Conservation (phyloP, 768 basidiomycete species). For the Pleurotus citrinopileatus region DNA sequence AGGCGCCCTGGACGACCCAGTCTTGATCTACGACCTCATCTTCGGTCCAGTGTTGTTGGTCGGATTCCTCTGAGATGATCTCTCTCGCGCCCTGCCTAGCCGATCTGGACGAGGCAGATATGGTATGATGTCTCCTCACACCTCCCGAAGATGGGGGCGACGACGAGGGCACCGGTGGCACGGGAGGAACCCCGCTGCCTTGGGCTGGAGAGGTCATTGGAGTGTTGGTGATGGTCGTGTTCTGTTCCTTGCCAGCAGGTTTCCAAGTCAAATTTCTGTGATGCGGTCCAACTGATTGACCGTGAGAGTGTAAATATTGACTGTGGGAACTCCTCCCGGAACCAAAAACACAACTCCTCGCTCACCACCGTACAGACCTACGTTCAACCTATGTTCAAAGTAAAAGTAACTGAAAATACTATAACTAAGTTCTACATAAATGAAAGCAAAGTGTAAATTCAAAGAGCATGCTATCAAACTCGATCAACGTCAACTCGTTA, state of each 20-base stretch:
- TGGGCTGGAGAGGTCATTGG: conserved; percentile 32
- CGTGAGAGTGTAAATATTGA: neutral
- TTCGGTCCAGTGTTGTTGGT: conserved; percentile 59
- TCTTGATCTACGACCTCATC: conserved; percentile 79
- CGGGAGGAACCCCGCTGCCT: conserved; percentile 22
- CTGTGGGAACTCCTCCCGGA: neutral
- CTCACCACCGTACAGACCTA: too few relatives aligned
- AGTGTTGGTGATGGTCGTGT: conserved; percentile 13
- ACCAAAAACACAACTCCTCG: too few relatives aligned
- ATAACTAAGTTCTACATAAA: neutral
- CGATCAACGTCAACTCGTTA: too few relatives aligned
- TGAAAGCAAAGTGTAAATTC: neutral
- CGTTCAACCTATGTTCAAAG: too few relatives aligned
- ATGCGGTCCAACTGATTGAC: neutral
- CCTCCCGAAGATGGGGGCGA: conserved; percentile 40
- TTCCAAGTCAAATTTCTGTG: conserved; percentile 2
- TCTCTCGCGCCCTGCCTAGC: conserved; percentile 60
- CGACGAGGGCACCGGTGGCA: conserved; percentile 37
- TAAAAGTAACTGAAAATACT: neutral
- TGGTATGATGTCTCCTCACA: conserved; percentile 83
- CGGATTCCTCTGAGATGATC: conserved; percentile 64
- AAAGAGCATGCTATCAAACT: too few relatives aligned
- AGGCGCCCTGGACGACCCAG: conserved; percentile 65
- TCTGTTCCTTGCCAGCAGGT: conserved; percentile 5
- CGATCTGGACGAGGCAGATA: conserved; percentile 69